These are phyloP conservation scores for Metschnikowia rubicola DNA, from an alignment of 805 yeast species.

Conservation along the genomic window DNA sequence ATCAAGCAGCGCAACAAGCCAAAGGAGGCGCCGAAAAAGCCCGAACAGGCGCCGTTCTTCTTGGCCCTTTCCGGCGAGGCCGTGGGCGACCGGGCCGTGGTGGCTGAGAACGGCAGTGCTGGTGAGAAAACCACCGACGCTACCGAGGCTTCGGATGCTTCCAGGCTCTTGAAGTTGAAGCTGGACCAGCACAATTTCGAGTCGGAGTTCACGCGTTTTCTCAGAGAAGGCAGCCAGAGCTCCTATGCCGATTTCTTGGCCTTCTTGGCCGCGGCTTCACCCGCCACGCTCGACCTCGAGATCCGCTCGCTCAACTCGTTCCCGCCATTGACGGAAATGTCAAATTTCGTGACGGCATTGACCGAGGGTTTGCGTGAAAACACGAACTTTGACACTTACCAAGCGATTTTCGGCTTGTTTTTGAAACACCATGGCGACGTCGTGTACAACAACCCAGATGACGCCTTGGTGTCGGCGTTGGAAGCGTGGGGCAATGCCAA, in stretches of 20 bases:
- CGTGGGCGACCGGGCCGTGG: constrained; percentile 68
- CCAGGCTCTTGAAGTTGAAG: constrained; percentile 33
- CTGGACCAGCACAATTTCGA: constrained; percentile 53
- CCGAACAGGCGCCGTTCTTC: constrained; percentile 80
- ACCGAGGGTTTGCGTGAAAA: constrained; percentile 54
- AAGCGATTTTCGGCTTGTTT: constrained; percentile 75
- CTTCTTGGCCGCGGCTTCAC: constrained; percentile 59
- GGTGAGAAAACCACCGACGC: not conserved
- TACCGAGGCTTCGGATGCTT: constrained; percentile 19
- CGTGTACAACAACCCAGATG: constrained; percentile 39
- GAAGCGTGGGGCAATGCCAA: constrained; percentile 47
- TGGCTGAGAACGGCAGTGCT: constrained; percentile 35
- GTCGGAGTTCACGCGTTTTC: constrained; percentile 63
- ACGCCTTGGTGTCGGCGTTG: constrained; percentile 44
- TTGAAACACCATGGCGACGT: constrained; percentile 82
- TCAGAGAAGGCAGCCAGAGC: constrained; percentile 49
- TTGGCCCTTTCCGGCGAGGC: constrained; percentile 59
- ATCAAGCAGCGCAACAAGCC: constrained; percentile 89
- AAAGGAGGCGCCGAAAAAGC: constrained; percentile 79
- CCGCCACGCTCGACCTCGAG: constrained; percentile 80
- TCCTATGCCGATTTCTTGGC: constrained; percentile 47
- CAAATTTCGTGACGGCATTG: constrained; percentile 65
- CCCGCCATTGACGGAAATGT: constrained; percentile 66
- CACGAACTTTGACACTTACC: constrained; percentile 68
- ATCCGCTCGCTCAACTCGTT: constrained; percentile 69